A percentile compares a stretch with the other conserved stretches of the same genome.
These are phyloP conservation scores for Apiotrichum porosum DNA, from an alignment of 1,284 basidiomycete species.

Conservation along the genomic window DNA sequence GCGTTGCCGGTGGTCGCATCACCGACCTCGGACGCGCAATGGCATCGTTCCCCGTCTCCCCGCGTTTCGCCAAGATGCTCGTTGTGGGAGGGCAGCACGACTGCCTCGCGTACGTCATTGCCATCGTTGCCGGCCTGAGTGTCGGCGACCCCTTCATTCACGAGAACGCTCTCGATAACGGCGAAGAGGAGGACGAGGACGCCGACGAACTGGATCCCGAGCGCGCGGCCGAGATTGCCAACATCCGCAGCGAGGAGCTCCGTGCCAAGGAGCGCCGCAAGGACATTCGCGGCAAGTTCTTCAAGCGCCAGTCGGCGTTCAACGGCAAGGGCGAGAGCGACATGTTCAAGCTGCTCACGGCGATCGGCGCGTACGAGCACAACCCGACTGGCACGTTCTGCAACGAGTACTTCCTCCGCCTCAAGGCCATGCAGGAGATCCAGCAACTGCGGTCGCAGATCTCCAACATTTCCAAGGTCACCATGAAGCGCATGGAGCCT, in stretches of 20 bases:
- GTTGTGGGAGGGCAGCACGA: conserved; percentile 86
- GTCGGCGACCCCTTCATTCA: conserved; percentile 95
- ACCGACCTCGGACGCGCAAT: conserved; percentile 86
- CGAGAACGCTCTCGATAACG: conserved; percentile 57
- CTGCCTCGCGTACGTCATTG: conserved; percentile 86
- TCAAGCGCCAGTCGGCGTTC: conserved; percentile 61
- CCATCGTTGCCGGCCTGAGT: conserved; percentile 84
- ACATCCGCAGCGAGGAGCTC: conserved; percentile 59
- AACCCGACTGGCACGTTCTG: conserved; percentile 78
- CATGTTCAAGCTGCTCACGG: conserved; percentile 79
- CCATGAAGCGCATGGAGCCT: conserved; percentile 55
- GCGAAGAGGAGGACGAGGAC: conserved; percentile 52
- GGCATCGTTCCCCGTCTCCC: conserved; percentile 88
- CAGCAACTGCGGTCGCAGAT: conserved; percentile 93
- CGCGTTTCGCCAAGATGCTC: conserved; percentile 90
- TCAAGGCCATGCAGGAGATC: conserved; percentile 98
- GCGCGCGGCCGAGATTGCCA: conserved; percentile 52
- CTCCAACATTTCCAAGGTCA: conserved; percentile 66
- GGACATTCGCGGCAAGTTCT: conserved; percentile 66
- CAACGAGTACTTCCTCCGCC: conserved; percentile 80
- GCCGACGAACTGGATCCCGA: conserved; percentile 45
- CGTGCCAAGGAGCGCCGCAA: conserved; percentile 65
- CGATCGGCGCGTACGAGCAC: conserved; percentile 94
- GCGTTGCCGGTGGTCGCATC: conserved; percentile 59
- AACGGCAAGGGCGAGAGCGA: conserved; percentile 78